A percentile compares a stretch with the other conserved stretches of the same genome.
Evolutionary conservation across 1,284 basidiomycete genomes (phyloP).

Genomic region (Melampsora abietis-canadensis): DNA sequence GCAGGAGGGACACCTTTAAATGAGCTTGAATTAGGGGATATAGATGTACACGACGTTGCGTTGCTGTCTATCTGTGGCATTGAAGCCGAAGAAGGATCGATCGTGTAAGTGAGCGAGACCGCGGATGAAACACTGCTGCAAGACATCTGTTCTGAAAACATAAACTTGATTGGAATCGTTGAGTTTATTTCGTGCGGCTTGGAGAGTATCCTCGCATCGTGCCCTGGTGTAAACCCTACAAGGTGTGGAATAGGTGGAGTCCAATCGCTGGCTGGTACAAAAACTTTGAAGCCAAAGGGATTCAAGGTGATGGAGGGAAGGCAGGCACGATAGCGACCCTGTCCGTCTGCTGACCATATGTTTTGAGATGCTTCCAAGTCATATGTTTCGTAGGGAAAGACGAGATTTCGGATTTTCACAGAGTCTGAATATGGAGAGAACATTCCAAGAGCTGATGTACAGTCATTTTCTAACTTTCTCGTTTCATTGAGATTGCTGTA

Average conservation of each 20-base stretch:
- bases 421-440: conserved; percentile 68
- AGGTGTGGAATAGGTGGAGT: conserved; percentile 66
- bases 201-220: conserved; percentile 69
- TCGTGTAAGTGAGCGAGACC: conserved; percentile 59
- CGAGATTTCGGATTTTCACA: conserved; percentile 66
- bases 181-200: conserved; percentile 61
- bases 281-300: conserved; percentile 72
- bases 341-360: conserved; percentile 61
- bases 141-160: conserved; percentile 73
- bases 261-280: conserved; percentile 70
- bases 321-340: conserved; percentile 70
- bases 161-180: conserved; percentile 66
- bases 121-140: conserved; percentile 65
- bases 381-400: conserved; percentile 75
- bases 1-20: conserved; percentile 55
- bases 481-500: conserved; percentile 41
- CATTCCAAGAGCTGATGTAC: conserved; percentile 33
- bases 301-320: conserved; percentile 64
- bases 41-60: conserved; percentile 60
- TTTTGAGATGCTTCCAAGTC: conserved; percentile 64
- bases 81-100: conserved; percentile 18
- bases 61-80: conserved; percentile 61
- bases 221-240: conserved; percentile 75
- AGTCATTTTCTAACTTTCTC: conserved; percentile 54
- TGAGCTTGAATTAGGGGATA: conserved; percentile 57